Percentiles rank a stretch among this genome's conserved stretches.
These are phyloP conservation scores for Geranium incanum DNA, from an alignment of 441 rosid genomes.

Conservation along the genomic window DNA sequence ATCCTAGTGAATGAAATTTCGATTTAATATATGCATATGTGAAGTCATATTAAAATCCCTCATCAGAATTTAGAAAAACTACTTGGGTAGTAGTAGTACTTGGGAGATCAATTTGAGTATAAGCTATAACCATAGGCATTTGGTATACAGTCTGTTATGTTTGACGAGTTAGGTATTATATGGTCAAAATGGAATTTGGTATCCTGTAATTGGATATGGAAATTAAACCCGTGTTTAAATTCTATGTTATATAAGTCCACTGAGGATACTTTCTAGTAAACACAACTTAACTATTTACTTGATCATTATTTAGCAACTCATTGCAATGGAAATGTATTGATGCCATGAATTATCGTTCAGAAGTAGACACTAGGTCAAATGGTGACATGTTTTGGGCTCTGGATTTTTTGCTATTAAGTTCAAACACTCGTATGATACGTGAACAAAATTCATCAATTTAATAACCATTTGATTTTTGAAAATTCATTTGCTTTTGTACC, in stretches of 20 bases:
- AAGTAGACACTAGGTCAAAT: not conserved
- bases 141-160: too few relatives aligned
- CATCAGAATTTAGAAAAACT: too few relatives aligned
- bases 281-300: not conserved
- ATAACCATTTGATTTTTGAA: not conserved
- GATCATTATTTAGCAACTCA: not conserved
- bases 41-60: too few relatives aligned
- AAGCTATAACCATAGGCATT: too few relatives aligned
- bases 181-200: too few relatives aligned
- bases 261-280: not conserved
- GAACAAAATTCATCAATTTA: not conserved
- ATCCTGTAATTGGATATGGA: not conserved
- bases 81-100: too few relatives aligned
- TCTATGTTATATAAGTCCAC: not conserved
- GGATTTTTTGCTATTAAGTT: not conserved
- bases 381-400: not conserved
- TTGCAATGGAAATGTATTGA: not conserved
- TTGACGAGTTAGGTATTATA: too few relatives aligned
- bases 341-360: not conserved
- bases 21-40: too few relatives aligned
- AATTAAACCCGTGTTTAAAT: not conserved
- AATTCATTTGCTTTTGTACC: not conserved
- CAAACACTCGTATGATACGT: not conserved
- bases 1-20: too few relatives aligned
- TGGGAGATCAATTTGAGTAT: too few relatives aligned